Evolutionary conservation across 2,329 filamentous ascomycete species (phyloP).

Genomic region (Hirsutella thompsonii): DNA sequence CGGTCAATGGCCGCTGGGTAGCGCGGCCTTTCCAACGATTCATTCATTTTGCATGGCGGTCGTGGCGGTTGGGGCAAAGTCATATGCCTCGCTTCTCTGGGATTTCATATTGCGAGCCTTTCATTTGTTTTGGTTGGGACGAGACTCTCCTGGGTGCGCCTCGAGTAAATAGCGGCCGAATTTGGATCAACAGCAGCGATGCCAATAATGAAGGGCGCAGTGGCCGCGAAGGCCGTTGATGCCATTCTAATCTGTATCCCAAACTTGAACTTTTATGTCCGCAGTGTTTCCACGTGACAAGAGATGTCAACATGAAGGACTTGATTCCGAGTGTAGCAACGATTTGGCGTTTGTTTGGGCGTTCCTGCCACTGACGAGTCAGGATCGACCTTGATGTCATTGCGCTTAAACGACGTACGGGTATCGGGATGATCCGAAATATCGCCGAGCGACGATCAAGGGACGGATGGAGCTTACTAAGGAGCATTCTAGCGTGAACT

Average conservation of each 20-base stretch:
- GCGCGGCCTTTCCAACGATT: background rate
- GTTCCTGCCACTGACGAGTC: too few relatives aligned
- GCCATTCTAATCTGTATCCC: too few relatives aligned
- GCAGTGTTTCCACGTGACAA: too few relatives aligned
- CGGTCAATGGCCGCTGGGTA: background rate
- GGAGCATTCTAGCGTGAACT: background rate
- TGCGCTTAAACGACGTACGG: background rate
- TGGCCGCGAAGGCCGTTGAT: too few relatives aligned
- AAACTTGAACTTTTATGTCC: too few relatives aligned
- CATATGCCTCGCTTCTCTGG: background rate
- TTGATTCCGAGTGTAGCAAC: too few relatives aligned
- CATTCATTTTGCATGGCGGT: background rate
- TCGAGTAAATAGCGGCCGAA: too few relatives aligned
- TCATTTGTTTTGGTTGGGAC: background rate
- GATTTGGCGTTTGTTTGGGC: too few relatives aligned
- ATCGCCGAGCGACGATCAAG: slow-evolving; percentile 7
- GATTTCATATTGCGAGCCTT: background rate
- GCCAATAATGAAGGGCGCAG: too few relatives aligned
- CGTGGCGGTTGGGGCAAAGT: background rate
- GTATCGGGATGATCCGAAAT: slow-evolving; percentile 9
- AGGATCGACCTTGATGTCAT: background rate
- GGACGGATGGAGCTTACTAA: background rate
- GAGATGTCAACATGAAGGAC: too few relatives aligned
- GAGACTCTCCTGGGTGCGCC: too few relatives aligned
- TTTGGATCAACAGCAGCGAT: too few relatives aligned